Evolutionary conservation across 202 grass and related monocot species (phyloP).

Genomic region (Zoysia matrella): DNA sequence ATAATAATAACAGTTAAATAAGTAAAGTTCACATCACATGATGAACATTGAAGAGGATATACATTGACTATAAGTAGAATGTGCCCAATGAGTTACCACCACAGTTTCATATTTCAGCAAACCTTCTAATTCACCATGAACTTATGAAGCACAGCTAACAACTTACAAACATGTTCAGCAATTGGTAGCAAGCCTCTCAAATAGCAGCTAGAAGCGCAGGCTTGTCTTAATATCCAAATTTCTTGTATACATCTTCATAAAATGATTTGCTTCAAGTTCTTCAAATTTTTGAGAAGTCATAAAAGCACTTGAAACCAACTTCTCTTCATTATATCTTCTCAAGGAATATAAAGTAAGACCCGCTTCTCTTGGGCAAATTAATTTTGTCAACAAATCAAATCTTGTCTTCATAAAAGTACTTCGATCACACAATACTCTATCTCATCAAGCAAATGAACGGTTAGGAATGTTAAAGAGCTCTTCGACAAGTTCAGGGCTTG

Average conservation of each 20-base stretch:
- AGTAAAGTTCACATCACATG: constrained; percentile 9
- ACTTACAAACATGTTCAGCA: constrained; percentile 72
- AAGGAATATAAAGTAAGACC: constrained; percentile 45
- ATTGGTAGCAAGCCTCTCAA: constrained; percentile 53
- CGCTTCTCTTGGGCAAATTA: constrained; percentile 58
- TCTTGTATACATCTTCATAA: constrained; percentile 63
- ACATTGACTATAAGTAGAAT: constrained; percentile 26
- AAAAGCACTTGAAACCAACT: constrained; percentile 71
- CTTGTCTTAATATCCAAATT: constrained; percentile 51
- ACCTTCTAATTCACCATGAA: constrained; percentile 51
- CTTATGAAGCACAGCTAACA: constrained; percentile 54
- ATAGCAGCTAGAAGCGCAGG: constrained; percentile 52
- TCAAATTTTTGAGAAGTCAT: constrained; percentile 56
- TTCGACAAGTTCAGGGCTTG: constrained; percentile 58
- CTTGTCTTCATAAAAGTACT: constrained; percentile 62
- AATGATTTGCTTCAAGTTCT: constrained; percentile 65
- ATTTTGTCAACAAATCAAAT: constrained; percentile 55
- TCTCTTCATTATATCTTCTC: constrained; percentile 67
- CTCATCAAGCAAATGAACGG: constrained; percentile 60
- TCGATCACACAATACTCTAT: constrained; percentile 54
- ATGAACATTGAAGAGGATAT: constrained; percentile 11
- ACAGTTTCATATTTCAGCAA: constrained; percentile 46
- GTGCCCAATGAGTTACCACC: constrained; percentile 42
- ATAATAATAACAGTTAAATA: constrained; percentile 21
- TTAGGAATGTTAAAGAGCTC: constrained; percentile 45